phyloP scores from a whole-genome alignment of 345 rosid species.

The Chamaenerion angustifolium region DNA sequence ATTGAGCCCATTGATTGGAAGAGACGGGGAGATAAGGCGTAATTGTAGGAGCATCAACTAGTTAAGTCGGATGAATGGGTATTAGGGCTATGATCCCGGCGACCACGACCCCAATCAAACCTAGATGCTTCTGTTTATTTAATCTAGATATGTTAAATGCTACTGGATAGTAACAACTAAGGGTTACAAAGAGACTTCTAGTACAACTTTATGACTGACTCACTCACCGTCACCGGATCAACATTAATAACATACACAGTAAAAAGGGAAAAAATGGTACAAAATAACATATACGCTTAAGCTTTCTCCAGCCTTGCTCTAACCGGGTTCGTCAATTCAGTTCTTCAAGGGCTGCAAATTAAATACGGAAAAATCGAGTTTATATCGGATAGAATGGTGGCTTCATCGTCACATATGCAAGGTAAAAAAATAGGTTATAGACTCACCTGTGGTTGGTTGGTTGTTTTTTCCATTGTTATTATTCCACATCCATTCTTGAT shows the following conservation, averaged over 20 bases:
- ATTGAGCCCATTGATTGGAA: slow-evolving; percentile 17
- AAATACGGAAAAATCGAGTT: not conserved
- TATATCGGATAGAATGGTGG: too few relatives aligned
- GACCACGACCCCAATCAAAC: not conserved
- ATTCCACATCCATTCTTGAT: slow-evolving; percentile 66
- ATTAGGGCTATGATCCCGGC: slow-evolving; percentile 1
- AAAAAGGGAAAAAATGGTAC: too few relatives aligned
- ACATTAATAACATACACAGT: too few relatives aligned
- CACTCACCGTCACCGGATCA: too few relatives aligned
- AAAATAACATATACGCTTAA: too few relatives aligned
- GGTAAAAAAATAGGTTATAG: too few relatives aligned
- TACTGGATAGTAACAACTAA: too few relatives aligned
- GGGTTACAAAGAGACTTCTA: too few relatives aligned
- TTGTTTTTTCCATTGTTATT: slow-evolving; percentile 25
- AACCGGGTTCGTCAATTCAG: not conserved
- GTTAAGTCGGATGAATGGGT: not conserved
- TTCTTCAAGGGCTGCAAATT: slow-evolving; percentile 6
- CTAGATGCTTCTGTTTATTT: not conserved
- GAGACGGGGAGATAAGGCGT: slow-evolving; percentile 25
- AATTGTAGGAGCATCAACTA: slow-evolving; percentile 38
- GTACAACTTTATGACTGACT: too few relatives aligned
- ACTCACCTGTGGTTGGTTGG: slow-evolving; percentile 50
- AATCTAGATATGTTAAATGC: not conserved
- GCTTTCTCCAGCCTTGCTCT: too few relatives aligned
- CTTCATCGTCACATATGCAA: too few relatives aligned